A percentile compares a stretch with the other conserved stretches of the same genome.
Conservation (phyloP, 768 basidiomycete species). For the Boletus rubescentipes region DNA sequence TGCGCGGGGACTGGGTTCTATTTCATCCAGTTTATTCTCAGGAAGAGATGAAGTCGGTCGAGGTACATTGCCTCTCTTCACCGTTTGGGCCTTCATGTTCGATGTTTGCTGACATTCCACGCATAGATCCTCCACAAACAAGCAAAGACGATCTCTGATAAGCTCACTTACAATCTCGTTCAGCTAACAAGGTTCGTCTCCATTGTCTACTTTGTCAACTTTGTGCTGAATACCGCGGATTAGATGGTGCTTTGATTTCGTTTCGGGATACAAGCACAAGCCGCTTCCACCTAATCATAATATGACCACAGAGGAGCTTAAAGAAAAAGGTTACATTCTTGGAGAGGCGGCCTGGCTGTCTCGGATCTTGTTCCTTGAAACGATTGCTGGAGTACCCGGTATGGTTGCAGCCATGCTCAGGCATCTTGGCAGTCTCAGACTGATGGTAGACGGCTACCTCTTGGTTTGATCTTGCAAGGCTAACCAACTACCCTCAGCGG, state of each 20-base stretch:
- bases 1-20: slow-evolving; percentile 84
- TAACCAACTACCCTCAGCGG: slow-evolving; percentile 33
- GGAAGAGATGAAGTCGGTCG: slow-evolving; percentile 69
- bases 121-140: slow-evolving; percentile 67
- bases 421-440: slow-evolving; percentile 83
- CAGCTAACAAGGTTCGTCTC: slow-evolving; percentile 44
- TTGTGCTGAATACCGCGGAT: slow-evolving; percentile 1
- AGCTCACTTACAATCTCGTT: slow-evolving; percentile 66
- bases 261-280: slow-evolving; percentile 82
- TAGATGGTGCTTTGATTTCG: slow-evolving; percentile 75
- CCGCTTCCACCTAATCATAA: slow-evolving; percentile 57
- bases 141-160: slow-evolving; percentile 68
- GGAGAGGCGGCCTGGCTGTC: slow-evolving; percentile 74
- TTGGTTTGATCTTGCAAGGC: slow-evolving; percentile 1
- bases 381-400: slow-evolving; percentile 92
- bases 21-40: slow-evolving; percentile 90
- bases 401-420: slow-evolving; percentile 91
- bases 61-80: slow-evolving; percentile 40
- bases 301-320: slow-evolving; percentile 71
- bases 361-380: slow-evolving; percentile 75
- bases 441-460: slow-evolving; percentile 60
- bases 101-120: slow-evolving; percentile 7
- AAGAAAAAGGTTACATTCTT: slow-evolving; percentile 71
- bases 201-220: slow-evolving; percentile 1
- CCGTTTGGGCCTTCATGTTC: not conserved